Conservation (phyloP, 345 rosid species). For the Linum trigynum region DNA sequence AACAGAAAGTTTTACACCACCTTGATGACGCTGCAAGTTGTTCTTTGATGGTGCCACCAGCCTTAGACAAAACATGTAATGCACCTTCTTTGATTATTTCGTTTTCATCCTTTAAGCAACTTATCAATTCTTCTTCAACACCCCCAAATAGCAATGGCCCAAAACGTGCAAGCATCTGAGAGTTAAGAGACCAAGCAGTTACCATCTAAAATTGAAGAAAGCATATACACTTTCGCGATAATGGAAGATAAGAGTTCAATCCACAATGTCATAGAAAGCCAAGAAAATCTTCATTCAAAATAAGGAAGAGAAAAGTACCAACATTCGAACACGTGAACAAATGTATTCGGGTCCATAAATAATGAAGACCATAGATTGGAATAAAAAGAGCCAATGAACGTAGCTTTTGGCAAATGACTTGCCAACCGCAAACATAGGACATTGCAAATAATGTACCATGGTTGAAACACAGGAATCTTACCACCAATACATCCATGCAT, state of each 20-base stretch:
- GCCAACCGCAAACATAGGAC: not conserved
- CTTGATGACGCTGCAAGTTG: slow-evolving; percentile 73
- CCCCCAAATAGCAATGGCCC: slow-evolving; percentile 75
- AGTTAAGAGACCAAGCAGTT: slow-evolving; percentile 4
- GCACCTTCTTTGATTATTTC: slow-evolving; percentile 83
- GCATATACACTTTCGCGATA: not conserved
- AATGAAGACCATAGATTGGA: not conserved
- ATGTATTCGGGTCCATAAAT: not conserved
- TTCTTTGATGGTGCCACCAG: slow-evolving; percentile 92
- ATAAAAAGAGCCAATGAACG: not conserved
- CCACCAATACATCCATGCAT: slow-evolving; percentile 93
- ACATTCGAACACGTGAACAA: not conserved
- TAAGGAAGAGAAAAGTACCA: no score
- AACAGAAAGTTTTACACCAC: slow-evolving; percentile 30
- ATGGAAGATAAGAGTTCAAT: not conserved
- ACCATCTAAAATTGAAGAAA: slow-evolving; percentile 1
- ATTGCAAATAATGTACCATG: not conserved
- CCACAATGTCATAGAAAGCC: not conserved
- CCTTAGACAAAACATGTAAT: slow-evolving; percentile 85
- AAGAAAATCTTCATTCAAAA: not conserved
- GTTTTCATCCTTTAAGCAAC: slow-evolving; percentile 73
- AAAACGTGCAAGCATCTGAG: slow-evolving; percentile 78
- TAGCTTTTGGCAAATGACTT: not conserved
- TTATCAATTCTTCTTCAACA: slow-evolving; percentile 68
- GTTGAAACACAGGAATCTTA: slow-evolving; percentile 23